A percentile compares a stretch with the other conserved stretches of the same genome.
Conservation (phyloP, 2,329 filamentous ascomycete species). For the Xylariales sp. region DNA sequence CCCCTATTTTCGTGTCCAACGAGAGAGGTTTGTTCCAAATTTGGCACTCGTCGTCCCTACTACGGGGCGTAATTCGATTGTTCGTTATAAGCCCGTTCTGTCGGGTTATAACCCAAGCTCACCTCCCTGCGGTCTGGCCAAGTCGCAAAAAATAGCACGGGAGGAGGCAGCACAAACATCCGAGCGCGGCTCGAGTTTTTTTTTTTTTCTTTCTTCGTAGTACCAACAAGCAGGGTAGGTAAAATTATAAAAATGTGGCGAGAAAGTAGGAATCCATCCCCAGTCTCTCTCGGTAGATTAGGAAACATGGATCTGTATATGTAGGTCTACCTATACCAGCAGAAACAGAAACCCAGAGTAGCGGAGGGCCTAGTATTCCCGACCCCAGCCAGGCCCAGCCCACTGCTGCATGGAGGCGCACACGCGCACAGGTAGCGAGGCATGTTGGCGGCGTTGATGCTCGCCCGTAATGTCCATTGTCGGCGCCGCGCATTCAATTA, state of each 20-base stretch:
- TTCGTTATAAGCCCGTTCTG: constrained; percentile 17
- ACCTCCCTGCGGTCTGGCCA: constrained; percentile 4
- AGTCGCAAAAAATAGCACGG: constrained; percentile 28
- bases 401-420: constrained; percentile 35
- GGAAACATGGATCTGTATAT: constrained; percentile 43
- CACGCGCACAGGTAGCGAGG: constrained; percentile 32
- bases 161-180: constrained; percentile 19
- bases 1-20: constrained; percentile 20
- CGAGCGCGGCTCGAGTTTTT: constrained; percentile 10
- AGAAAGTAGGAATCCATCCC: constrained; percentile 36
- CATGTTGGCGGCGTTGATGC: constrained; percentile 38
- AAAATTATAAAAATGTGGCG: constrained; percentile 21
- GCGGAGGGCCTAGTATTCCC: constrained; percentile 23
- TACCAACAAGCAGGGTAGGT: constrained; percentile 25
- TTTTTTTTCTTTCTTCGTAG: not conserved
- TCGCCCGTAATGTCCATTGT: constrained; percentile 31
- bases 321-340: not conserved
- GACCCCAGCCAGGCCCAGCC: constrained; percentile 27
- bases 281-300: constrained; percentile 26
- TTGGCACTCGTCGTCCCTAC: constrained; percentile 14
- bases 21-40: constrained; percentile 25
- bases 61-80: constrained; percentile 17
- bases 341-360: constrained; percentile 34
- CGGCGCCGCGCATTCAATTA: constrained; percentile 41
- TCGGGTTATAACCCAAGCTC: constrained; percentile 16